A percentile compares a stretch with the other conserved stretches of the same genome.
These are phyloP conservation scores for Coprinopsis marcescibilis DNA, from an alignment of 768 basidiomycete species.

Conservation along the genomic window DNA sequence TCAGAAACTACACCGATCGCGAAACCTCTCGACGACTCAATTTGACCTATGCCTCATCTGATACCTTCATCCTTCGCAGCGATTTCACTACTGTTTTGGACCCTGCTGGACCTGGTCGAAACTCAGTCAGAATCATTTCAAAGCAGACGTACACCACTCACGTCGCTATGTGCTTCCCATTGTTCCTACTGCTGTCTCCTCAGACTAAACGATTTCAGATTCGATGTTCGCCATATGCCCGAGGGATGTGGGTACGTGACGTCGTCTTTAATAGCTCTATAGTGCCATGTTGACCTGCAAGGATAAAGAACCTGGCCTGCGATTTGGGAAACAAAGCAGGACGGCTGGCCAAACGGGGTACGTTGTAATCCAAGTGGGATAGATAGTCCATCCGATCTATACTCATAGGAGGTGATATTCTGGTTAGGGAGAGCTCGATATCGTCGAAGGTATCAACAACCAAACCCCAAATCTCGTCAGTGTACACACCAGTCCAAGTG, in stretches of 20 bases:
- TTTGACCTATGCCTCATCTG: conserved; percentile 42
- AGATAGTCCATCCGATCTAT: too few relatives aligned
- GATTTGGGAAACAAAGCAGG: conserved; percentile 47
- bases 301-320: conserved; percentile 40
- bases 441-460: conserved; percentile 40
- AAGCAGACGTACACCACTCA: conserved; percentile 48
- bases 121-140: conserved; percentile 48
- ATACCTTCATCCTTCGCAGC: conserved; percentile 48
- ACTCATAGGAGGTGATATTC: too few relatives aligned
- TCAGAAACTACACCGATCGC: conserved; percentile 37
- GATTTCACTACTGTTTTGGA: conserved; percentile 42
- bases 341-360: conserved; percentile 43
- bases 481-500: conserved; percentile 36
- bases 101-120: conserved; percentile 44
- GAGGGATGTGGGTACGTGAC: conserved; percentile 28
- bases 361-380: conserved; percentile 4
- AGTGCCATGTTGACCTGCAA: background rate
- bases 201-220: conserved; percentile 17
- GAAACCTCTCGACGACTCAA: conserved; percentile 38
- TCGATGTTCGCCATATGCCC: conserved; percentile 33
- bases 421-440: conserved; percentile 34
- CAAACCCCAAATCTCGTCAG: conserved; percentile 30
- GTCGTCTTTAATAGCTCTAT: background rate
- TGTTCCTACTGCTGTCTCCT: background rate
- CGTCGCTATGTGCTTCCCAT: conserved; percentile 41